phyloP scores from a whole-genome alignment of 805 yeast genomes.

The Lipomyces mesembrius region DNA sequence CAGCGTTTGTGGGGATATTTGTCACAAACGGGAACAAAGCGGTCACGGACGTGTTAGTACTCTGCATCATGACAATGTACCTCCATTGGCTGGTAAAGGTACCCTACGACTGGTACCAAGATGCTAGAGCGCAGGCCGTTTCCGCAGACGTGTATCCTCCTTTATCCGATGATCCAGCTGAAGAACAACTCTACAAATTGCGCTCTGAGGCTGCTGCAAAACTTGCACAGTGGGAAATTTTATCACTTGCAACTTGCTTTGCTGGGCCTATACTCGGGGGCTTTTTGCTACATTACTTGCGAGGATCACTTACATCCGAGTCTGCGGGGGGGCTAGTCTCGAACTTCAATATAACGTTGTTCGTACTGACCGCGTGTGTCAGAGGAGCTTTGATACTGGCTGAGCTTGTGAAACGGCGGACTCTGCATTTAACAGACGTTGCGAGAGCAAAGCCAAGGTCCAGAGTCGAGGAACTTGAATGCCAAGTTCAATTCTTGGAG shows the following conservation, averaged over 20 bases:
- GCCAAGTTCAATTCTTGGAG: neutral
- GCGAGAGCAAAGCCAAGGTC: neutral
- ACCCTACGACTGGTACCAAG: conserved; percentile 26
- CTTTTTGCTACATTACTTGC: conserved; percentile 15
- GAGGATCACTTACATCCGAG: conserved; percentile 7
- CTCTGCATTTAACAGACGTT: neutral
- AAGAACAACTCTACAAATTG: neutral
- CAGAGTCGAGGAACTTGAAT: conserved; percentile 5
- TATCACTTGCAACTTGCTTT: conserved; percentile 18
- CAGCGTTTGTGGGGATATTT: conserved; percentile 18
- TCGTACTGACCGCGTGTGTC: conserved; percentile 20
- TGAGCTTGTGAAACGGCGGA: conserved; percentile 19
- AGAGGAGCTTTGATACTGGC: conserved; percentile 13
- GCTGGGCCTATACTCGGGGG: conserved; percentile 27
- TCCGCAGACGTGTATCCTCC: conserved; percentile 2
- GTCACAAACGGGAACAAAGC: conserved; percentile 13
- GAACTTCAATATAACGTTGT: conserved; percentile 29
- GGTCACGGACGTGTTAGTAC: conserved; percentile 17
- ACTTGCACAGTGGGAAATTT: conserved; percentile 21
- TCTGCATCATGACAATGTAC: conserved; percentile 22
- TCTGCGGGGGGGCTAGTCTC: conserved; percentile 20
- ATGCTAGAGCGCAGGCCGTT: conserved; percentile 16
- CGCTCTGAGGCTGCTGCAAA: conserved; percentile 11
- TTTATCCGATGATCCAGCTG: conserved; percentile 6
- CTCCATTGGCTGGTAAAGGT: conserved; percentile 20